A percentile compares a stretch with the other conserved stretches of the same genome.
Evolutionary conservation across 495 filamentous ascomycete species (phyloP).

Genomic region (Trichoderma virens): DNA sequence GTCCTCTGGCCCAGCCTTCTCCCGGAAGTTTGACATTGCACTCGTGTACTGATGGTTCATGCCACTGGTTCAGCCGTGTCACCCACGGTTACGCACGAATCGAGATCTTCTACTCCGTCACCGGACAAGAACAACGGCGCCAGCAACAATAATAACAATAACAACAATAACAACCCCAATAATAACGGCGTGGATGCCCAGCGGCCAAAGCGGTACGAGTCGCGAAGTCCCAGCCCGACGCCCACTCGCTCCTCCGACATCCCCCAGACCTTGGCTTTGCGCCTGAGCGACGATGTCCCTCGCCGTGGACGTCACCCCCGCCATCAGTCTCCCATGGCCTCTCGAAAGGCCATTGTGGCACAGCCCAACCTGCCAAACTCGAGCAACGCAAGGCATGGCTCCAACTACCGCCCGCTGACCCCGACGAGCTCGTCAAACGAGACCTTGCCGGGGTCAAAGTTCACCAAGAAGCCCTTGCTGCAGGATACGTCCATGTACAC

Average conservation of each 20-base stretch:
- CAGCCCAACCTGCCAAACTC: conserved; percentile 26
- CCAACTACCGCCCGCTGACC: conserved; percentile 14
- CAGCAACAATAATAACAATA: not conserved
- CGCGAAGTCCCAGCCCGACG: conserved; percentile 30
- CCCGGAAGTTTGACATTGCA: not conserved
- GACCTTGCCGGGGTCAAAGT: not conserved
- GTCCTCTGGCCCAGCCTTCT: not conserved
- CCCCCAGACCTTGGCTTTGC: conserved; percentile 22
- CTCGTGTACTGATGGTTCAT: conserved; percentile 8
- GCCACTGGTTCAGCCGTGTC: conserved; percentile 22
- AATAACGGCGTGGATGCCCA: conserved; percentile 27
- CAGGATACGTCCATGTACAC: conserved; percentile 45
- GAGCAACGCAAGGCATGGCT: conserved; percentile 6
- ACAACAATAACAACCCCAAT: not conserved
- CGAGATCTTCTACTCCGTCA: conserved; percentile 37
- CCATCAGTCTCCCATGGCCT: conserved; percentile 32
- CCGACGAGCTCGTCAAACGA: conserved; percentile 10
- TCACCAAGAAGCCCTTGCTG: conserved; percentile 29
- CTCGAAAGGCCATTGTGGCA: conserved; percentile 39
- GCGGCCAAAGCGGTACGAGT: conserved; percentile 31
- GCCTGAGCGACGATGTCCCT: conserved; percentile 27
- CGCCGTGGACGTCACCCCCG: conserved; percentile 27
- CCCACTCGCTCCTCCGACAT: conserved; percentile 24
- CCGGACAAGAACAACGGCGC: conserved; percentile 29
- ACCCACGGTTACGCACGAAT: conserved; percentile 27